phyloP scores from a whole-genome alignment of 176 grass and related monocot species.

The Zea mays region DNA sequence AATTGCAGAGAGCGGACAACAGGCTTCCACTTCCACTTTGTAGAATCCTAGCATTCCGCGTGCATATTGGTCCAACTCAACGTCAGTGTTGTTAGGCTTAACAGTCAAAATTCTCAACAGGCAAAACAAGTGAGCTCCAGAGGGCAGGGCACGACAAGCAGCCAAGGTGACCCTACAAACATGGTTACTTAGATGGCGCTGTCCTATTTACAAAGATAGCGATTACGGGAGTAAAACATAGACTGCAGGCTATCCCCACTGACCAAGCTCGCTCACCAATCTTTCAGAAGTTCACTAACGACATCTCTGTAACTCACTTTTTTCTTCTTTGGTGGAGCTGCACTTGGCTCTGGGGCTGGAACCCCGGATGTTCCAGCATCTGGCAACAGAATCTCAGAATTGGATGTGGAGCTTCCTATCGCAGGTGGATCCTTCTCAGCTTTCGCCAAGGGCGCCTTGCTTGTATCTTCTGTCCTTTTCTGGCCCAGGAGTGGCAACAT shows the following conservation, averaged over 20 bases:
- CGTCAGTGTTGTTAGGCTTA: not conserved
- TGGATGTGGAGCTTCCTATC: slow-evolving; percentile 10
- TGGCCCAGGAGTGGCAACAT: slow-evolving; percentile 73
- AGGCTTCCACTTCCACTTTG: not conserved
- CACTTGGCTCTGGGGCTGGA: slow-evolving; percentile 26
- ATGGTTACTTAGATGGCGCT: slow-evolving; percentile 10
- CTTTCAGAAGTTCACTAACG: slow-evolving; percentile 70
- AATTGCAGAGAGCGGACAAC: not conserved
- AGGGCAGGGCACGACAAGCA: too few species aligned
- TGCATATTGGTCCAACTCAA: not conserved
- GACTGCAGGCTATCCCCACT: not conserved
- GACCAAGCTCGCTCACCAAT: slow-evolving; percentile 55
- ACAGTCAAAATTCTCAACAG: not conserved
- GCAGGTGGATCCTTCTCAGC: slow-evolving; percentile 10
- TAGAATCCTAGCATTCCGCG: not conserved
- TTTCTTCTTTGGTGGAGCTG: slow-evolving; percentile 56
- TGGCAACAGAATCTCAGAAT: slow-evolving; percentile 5
- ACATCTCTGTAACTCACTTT: slow-evolving; percentile 94
- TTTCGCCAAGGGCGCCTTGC: not conserved
- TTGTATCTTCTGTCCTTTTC: slow-evolving; percentile 26
- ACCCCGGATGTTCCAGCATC: slow-evolving; percentile 7
- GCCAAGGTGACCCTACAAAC: not conserved
- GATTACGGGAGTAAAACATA: not conserved
- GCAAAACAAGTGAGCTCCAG: not conserved
- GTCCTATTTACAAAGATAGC: slow-evolving; percentile 27